Evolutionary conservation across 1,284 basidiomycete species (phyloP), one percentile per base, ranked within the genome.

Genomic region (Sanghuangporus sanghuang): DNA sequence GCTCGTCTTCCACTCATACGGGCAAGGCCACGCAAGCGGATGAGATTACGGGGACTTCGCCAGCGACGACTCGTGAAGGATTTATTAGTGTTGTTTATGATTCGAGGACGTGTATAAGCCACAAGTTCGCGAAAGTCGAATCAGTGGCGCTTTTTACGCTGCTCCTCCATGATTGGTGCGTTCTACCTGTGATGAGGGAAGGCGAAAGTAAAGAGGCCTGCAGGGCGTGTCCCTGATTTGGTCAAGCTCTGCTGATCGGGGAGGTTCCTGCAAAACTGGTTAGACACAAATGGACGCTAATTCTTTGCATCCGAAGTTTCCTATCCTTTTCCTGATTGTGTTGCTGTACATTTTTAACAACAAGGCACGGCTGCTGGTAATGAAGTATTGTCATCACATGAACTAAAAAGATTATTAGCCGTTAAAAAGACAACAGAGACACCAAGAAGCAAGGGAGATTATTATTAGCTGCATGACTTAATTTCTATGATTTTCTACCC

Each of bases 51-150:
- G 53, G 38, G 23, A 66, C 63, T 23, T 61, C 23, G 21, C 59
- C 46, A 32, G 55, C 46, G 39, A 63, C 48, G 54, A 65, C 64
- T 39, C 46, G 49, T 38, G 68, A 69, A 7, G 63, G 64, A 14
- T 66, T 66, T 48, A 27, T 59, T 9, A 59, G 65, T 6, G 69
- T 70, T 50, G 65, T 66, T 12, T 62, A 56, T 6, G 69, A 68
- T 2, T 63, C 68, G 4, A 64, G 68, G 7, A 57, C 64, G 8
- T 70, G 68, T 55, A 32, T 69, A 14, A 68, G 67, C 4, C 62
- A 63, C 56, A 69, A 67, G 59, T 69, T 65, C 50, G 66, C 64
- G 14, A 61, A 63, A 53, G 61, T 63, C 16, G 67, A 67, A 53
- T 59, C 59, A 8, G 62, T 66, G 3, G 55, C 59, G 5, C 64